phyloP scores from a whole-genome alignment of 257 asterid genomes.

The Solanum sparsipilum region DNA sequence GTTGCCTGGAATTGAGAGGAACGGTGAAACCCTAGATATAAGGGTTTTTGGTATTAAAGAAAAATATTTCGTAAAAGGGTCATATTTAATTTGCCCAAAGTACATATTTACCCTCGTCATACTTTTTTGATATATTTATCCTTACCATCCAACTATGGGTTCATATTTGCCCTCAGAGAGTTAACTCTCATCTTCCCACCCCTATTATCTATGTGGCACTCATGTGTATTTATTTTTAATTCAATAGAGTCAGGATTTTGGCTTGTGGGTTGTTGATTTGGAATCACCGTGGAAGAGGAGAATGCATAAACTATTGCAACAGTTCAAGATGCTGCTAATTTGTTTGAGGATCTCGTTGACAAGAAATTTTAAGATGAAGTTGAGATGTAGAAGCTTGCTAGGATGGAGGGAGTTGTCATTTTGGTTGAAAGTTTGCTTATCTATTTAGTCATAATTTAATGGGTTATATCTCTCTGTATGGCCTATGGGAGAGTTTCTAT shows the following conservation, averaged over 20 bases:
- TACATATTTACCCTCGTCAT: too few species aligned
- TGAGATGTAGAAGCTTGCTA: neutral
- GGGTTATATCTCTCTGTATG: neutral
- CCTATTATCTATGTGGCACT: neutral
- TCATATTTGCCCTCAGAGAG: too few species aligned
- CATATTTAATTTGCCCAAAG: too few species aligned
- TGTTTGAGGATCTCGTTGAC: constrained; percentile 56
- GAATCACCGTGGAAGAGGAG: constrained; percentile 75
- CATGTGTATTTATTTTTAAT: neutral
- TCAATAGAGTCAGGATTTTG: too few species aligned
- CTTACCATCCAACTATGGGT: too few species aligned
- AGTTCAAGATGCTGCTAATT: constrained; percentile 83
- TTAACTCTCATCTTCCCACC: neutral
- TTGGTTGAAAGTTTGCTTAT: constrained; percentile 3
- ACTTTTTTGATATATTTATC: too few species aligned
- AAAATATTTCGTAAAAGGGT: too few species aligned
- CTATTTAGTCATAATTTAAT: neutral
- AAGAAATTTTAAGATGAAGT: constrained; percentile 22
- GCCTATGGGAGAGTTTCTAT: neutral
- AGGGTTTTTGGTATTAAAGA: too few species aligned
- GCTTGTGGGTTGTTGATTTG: constrained; percentile 17
- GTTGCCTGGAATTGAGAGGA: too few species aligned
- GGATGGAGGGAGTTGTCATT: neutral
- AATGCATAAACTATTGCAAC: constrained; percentile 73
- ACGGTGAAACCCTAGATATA: too few species aligned